Base-by-base conservation (phyloP, 2,329 filamentous ascomycete genomes). In the Cercospora citrullina region DNA sequence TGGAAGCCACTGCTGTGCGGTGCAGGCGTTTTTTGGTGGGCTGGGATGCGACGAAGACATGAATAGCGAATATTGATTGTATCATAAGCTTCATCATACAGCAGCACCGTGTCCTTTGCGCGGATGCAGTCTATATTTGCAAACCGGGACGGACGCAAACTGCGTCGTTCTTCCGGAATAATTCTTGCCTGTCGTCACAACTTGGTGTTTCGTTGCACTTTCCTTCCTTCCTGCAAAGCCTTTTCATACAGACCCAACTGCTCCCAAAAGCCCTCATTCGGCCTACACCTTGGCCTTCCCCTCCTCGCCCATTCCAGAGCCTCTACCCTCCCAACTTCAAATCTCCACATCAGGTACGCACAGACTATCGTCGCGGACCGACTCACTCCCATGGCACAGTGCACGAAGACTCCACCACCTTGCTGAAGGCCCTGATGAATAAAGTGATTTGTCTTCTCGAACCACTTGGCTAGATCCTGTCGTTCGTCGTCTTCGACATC, bases 311-410 rank as follows among this genome's bases (percentile, higher is more conserved):
- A 84, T 33, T 84, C 82, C 66, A 97, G 81, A 3, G 93, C 93
- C 48, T 90, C 87, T 72, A 83, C 77, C 65, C 84, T 81, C 72
- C 80, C 81, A 71, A 85, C 79, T 68, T 77, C 76, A 75, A 81
- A 77, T 74, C 80, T 80, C 73, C 85, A 83, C 79, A 97, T 89
- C 64, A 98, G 83, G 80, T 93, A 97, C 69, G 94, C 94, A 65
- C 95, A 86, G 65, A 92, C 86, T 71, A 92, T 87, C 36, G 92
- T 90, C 72, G 94, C 91, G 53, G 93, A 97, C 67, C 94, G 90
- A 51, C 93, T 97, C 81, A 95, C 96, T 53, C 94, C 94, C 89
- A 96, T 96, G 21, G 93, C 94, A 84, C 94, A 91, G 80, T 91
- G 89, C 72, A 91, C 86, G 71, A 91, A 83, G 28, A 91, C 89